These are phyloP conservation scores for Daldinia sp. DNA, from an alignment of 2,329 filamentous ascomycete species.

Conservation along the genomic window DNA sequence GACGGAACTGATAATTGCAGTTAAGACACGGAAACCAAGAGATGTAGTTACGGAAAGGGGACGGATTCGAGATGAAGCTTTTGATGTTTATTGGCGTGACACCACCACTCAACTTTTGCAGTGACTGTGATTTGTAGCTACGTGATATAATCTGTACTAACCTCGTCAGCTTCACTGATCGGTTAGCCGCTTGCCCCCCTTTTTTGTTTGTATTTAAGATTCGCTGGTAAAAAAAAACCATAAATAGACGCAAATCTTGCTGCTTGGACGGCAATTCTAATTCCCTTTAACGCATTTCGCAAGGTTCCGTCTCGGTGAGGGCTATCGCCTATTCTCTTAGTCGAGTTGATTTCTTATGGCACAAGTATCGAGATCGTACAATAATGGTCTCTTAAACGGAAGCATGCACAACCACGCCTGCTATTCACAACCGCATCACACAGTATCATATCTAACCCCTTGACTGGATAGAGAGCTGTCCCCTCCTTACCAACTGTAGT, in stretches of 20 bases:
- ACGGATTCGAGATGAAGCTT: conserved; percentile 5
- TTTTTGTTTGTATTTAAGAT: background rate
- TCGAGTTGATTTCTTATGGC: conserved; percentile 26
- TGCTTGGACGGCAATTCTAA: background rate
- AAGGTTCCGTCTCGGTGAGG: background rate
- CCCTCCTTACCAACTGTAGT: conserved; percentile 81
- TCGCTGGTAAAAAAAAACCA: conserved; percentile 1
- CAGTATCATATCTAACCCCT: background rate
- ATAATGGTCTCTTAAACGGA: conserved; percentile 39
- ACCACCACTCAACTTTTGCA: background rate
- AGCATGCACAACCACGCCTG: conserved; percentile 25
- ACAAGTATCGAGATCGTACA: conserved; percentile 29
- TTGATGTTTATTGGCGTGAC: conserved; percentile 11
- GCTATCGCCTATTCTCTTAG: background rate
- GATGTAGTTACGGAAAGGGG: conserved; percentile 16
- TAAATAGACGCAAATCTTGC: conserved; percentile 1
- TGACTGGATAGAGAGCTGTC: background rate
- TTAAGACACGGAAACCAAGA: conserved; percentile 5
- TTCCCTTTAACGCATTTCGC: background rate
- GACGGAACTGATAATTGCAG: background rate
- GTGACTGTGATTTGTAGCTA: background rate
- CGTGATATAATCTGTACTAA: background rate
- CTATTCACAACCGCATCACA: background rate
- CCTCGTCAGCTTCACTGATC: conserved; percentile 1
- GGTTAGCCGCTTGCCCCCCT: background rate